Evolutionary conservation across 2,329 filamentous ascomycete genomes (phyloP).

Genomic region (Torrubiellomyces zombiae): DNA sequence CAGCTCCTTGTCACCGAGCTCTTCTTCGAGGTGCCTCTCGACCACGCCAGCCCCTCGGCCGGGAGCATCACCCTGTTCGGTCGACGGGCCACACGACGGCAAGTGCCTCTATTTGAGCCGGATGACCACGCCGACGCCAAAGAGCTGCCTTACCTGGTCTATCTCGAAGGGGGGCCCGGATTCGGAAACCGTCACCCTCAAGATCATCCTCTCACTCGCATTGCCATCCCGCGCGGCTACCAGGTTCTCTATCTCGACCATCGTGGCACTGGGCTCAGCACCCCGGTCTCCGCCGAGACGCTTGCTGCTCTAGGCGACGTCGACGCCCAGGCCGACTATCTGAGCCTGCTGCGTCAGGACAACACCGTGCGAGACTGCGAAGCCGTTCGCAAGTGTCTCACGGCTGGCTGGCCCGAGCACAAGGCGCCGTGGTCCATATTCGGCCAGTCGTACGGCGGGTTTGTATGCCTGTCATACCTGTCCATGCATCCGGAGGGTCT

Average conservation of each 20-base stretch:
- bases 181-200: constrained; percentile 62
- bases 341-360: constrained; percentile 76
- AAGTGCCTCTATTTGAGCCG: constrained; percentile 38
- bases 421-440: constrained; percentile 72
- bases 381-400: constrained; percentile 63
- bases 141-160: constrained; percentile 42
- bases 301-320: constrained; percentile 29
- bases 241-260: constrained; percentile 81
- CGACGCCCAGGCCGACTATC: constrained; percentile 57
- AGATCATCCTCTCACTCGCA: constrained; percentile 51
- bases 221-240: constrained; percentile 63
- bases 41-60: constrained; percentile 47
- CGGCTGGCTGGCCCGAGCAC: constrained; percentile 47
- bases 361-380: constrained; percentile 83
- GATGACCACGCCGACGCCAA: constrained; percentile 9
- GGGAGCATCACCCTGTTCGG: constrained; percentile 61
- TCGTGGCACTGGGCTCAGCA: constrained; percentile 73
- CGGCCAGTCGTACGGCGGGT: constrained; percentile 86
- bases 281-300: constrained; percentile 58
- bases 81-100: constrained; percentile 51
- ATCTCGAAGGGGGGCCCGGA: constrained; percentile 75
- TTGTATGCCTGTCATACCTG: constrained; percentile 69
- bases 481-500: constrained; percentile 64
- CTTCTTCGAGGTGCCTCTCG: constrained; percentile 73
- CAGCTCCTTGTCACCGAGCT: constrained; percentile 63